Percentiles rank a stretch among this genome's conserved stretches.
phyloP scores from a whole-genome alignment of 257 asterid genomes.

The Perilla frutescens region DNA sequence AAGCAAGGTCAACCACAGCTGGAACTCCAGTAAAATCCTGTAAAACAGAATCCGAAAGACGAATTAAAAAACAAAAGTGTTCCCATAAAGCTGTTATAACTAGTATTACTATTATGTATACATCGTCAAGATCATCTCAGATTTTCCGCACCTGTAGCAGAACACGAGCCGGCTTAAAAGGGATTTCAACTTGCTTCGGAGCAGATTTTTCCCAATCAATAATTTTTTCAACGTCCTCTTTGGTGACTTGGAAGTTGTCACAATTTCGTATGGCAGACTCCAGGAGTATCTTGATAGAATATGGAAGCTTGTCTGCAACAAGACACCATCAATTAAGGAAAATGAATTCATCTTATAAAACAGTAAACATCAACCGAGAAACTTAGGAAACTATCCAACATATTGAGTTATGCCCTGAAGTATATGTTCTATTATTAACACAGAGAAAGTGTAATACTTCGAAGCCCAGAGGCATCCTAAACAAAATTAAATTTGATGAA shows the following conservation, averaged over 20 bases:
- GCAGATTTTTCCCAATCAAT: constrained; percentile 86
- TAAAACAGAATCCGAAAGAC: background rate
- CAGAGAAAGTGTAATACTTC: background rate
- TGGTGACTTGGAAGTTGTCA: constrained; percentile 85
- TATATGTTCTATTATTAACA: background rate
- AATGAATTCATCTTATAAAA: background rate
- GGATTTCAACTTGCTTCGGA: constrained; percentile 87
- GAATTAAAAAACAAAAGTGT: background rate
- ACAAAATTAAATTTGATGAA: background rate
- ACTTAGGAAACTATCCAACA: constrained; percentile 8
- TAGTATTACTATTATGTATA: background rate
- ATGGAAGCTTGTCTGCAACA: constrained; percentile 78
- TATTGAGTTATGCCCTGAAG: background rate
- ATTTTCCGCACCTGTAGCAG: constrained; percentile 68
- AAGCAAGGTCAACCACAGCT: constrained; percentile 92
- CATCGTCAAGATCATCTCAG: constrained; percentile 15
- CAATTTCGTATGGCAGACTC: constrained; percentile 89
- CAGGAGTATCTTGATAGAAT: constrained; percentile 70
- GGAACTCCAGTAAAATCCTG: constrained; percentile 99
- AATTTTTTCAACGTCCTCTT: constrained; percentile 86
- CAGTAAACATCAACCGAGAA: constrained; percentile 4
- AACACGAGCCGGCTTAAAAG: constrained; percentile 96
- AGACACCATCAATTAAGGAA: constrained; percentile 2
- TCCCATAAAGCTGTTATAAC: constrained; percentile 12
- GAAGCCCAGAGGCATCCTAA: background rate